Evolutionary conservation across 2,329 filamentous ascomycete species (phyloP).

Genomic region (Stachybotrys chartarum): DNA sequence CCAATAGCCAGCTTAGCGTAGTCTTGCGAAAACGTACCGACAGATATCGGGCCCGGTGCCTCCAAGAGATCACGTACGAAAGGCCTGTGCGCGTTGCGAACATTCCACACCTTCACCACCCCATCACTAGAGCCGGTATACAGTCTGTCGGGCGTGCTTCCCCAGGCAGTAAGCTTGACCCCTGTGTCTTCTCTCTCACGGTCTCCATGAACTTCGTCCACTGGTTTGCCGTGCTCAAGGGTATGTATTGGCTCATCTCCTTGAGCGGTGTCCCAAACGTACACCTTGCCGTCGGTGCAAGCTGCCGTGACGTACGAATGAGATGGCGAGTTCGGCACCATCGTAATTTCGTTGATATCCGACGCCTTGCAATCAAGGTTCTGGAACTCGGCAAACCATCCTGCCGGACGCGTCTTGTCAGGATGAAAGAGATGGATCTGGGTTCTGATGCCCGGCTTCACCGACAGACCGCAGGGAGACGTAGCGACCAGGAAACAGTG

Average conservation of each 20-base stretch:
- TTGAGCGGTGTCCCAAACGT: slow-evolving; percentile 54
- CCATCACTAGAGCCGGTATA: slow-evolving; percentile 61
- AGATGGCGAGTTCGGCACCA: slow-evolving; percentile 45
- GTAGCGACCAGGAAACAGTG: slow-evolving; percentile 51
- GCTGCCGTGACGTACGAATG: slow-evolving; percentile 52
- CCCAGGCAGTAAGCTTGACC: slow-evolving; percentile 59
- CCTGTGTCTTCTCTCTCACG: slow-evolving; percentile 51
- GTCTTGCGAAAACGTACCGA: slow-evolving; percentile 52
- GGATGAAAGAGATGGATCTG: slow-evolving; percentile 50
- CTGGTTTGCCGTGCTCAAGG: slow-evolving; percentile 41
- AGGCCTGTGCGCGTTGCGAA: slow-evolving; percentile 35
- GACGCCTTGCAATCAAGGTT: slow-evolving; percentile 50
- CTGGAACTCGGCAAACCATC: slow-evolving; percentile 36
- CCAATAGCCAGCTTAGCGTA: slow-evolving; percentile 48
- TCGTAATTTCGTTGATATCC: slow-evolving; percentile 56
- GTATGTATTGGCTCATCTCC: slow-evolving; percentile 50
- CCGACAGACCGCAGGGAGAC: slow-evolving; percentile 39
- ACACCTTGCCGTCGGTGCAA: slow-evolving; percentile 54
- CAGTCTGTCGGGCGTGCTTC: slow-evolving; percentile 45
- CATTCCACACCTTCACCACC: slow-evolving; percentile 55
- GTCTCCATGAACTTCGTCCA: slow-evolving; percentile 33
- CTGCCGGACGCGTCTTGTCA: slow-evolving; percentile 16
- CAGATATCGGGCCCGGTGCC: slow-evolving; percentile 48
- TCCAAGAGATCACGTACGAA: slow-evolving; percentile 47
- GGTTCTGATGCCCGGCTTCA: slow-evolving; percentile 39